Evolutionary conservation across 352 stramenopile species (phyloP).

Genomic region (Phytophthora fragariae): DNA sequence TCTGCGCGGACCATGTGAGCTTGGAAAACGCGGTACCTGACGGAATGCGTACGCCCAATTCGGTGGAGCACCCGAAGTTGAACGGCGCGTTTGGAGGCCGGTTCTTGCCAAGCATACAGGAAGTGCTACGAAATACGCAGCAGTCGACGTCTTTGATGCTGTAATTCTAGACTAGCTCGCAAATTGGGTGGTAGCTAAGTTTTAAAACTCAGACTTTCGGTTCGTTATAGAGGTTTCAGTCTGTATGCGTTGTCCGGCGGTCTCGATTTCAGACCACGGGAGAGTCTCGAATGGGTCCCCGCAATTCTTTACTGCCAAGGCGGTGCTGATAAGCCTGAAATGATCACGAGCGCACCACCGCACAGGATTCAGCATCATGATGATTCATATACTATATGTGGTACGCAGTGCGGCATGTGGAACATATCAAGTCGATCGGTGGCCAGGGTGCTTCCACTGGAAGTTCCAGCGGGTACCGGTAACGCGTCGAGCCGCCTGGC

Average conservation of each 20-base stretch:
- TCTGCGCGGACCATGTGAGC: slow-evolving; percentile 21
- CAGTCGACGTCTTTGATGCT: slow-evolving; percentile 20
- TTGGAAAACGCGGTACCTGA: slow-evolving; percentile 9
- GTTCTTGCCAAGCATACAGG: slow-evolving; percentile 32
- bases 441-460: not conserved
- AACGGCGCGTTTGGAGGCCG: not conserved
- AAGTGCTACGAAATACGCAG: slow-evolving; percentile 39
- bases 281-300: not conserved
- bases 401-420: not conserved
- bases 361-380: not conserved
- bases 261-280: not conserved
- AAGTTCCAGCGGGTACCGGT: not conserved
- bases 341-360: slow-evolving; percentile 9
- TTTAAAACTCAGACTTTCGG: not conserved
- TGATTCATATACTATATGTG: not conserved
- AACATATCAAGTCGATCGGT: not conserved
- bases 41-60: not conserved
- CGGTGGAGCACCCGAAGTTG: not conserved
- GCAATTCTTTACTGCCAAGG: slow-evolving; percentile 22
- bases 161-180: not conserved
- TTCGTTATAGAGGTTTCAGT: too few species aligned
- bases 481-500: not conserved
- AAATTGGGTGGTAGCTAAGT: not conserved
- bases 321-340: not conserved
- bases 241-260: not conserved